phyloP scores from a whole-genome alignment of 192 early-diverging fungal genomes.

The Backusella westeae region DNA sequence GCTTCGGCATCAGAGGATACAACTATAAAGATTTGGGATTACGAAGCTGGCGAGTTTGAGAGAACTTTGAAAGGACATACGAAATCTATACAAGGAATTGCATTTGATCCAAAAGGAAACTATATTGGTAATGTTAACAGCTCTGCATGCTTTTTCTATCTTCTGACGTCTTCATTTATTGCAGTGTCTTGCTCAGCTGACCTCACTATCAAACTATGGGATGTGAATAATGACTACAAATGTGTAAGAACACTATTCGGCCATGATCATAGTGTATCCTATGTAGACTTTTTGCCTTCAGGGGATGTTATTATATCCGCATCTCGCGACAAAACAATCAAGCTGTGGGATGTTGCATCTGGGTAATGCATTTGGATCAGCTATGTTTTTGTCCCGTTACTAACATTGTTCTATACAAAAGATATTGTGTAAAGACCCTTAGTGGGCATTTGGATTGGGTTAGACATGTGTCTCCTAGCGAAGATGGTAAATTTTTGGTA shows the following conservation, averaged over 20 bases:
- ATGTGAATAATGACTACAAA: constrained; percentile 74
- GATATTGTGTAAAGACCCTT: constrained; percentile 83
- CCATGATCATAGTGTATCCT: constrained; percentile 91
- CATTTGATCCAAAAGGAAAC: constrained; percentile 80
- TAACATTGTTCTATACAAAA: constrained; percentile 16
- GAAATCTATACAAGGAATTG: constrained; percentile 85
- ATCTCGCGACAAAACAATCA: constrained; percentile 86
- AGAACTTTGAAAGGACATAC: constrained; percentile 93
- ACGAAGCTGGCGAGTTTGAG: constrained; percentile 90
- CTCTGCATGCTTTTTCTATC: background rate
- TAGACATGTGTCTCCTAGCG: constrained; percentile 61
- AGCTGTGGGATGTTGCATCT: constrained; percentile 82
- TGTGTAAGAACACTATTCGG: constrained; percentile 84
- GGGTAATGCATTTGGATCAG: constrained; percentile 48
- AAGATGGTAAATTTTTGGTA: constrained; percentile 70
- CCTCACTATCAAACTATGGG: constrained; percentile 90
- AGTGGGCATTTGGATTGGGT: constrained; percentile 91
- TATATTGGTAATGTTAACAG: constrained; percentile 59
- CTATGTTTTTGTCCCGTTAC: background rate
- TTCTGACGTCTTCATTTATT: background rate
- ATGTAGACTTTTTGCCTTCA: constrained; percentile 68
- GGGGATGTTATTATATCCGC: constrained; percentile 84
- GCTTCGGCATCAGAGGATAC: constrained; percentile 90
- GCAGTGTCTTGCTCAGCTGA: constrained; percentile 89
- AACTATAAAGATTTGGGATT: constrained; percentile 91